phyloP scores from a whole-genome alignment of 768 basidiomycete genomes.

The Podaxis carcinomalis region DNA sequence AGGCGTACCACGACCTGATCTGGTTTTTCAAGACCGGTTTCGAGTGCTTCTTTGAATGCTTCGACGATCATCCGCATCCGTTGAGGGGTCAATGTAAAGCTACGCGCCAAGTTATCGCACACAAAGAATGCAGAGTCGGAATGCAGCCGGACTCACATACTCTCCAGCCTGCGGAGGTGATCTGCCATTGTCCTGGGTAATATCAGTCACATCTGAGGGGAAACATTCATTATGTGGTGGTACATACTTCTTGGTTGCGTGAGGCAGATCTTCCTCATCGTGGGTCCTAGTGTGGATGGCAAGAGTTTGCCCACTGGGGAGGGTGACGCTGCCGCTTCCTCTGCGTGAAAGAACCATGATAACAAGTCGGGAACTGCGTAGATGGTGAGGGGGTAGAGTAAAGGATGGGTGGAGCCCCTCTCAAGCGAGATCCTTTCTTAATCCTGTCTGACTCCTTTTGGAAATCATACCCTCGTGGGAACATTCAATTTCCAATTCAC shows the following conservation, averaged over 20 bases:
- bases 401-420: not conserved
- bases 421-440: conserved; percentile 5
- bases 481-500: not conserved
- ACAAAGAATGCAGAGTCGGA: conserved; percentile 8
- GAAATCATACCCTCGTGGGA: conserved; percentile 21
- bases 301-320: conserved; percentile 73
- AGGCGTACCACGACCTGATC: conserved; percentile 83
- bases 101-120: conserved; percentile 22
- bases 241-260: conserved; percentile 87
- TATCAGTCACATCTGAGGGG: conserved; percentile 13
- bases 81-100: conserved; percentile 85
- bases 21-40: conserved; percentile 76
- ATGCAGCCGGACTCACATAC: conserved; percentile 50
- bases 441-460: conserved; percentile 11
- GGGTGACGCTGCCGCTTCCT: conserved; percentile 69
- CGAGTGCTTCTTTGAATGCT: conserved; percentile 90
- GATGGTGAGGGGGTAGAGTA: conserved; percentile 16
- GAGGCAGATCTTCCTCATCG: conserved; percentile 83
- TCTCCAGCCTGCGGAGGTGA: conserved; percentile 88
- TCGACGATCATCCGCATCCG: conserved; percentile 97
- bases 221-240: conserved; percentile 8
- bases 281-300: conserved; percentile 88
- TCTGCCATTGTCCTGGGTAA: conserved; percentile 81
- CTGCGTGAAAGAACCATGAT: conserved; percentile 67
- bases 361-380: conserved; percentile 1